Evolutionary conservation across 768 basidiomycete genomes (phyloP), one percentile per base, ranked within the genome.

Genomic region (Pisolithus marmoratus): DNA sequence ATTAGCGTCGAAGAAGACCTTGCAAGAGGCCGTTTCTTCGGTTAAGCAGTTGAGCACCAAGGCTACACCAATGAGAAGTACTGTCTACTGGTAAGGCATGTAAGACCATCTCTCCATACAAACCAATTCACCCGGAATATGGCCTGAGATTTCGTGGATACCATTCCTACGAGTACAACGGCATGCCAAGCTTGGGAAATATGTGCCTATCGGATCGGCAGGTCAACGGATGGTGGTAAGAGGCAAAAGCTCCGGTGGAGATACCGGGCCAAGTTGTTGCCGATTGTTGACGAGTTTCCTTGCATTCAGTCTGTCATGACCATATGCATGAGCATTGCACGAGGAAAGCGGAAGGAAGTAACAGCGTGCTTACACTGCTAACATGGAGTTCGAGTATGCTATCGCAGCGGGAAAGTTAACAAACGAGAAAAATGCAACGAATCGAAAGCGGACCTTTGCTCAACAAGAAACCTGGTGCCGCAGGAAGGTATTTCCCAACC

Each of bases 341-440:
- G 19, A 46, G 29, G 8, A n/a, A 45, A 9, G 4, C 17, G 6
- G 23, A 41, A 7, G 8, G 12, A 6, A 5, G 23, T 17, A 26
- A 45, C 19, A 15, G 14, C 19, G 26, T 6, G 26, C 63, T 54
- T 44, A 64, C 63, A 64, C 60, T 12, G 58, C 42, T 8, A 66
- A 38, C 56, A 61, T 60, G n/a, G 60, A 66, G 26, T 64, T 66
- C 23, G 42, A 12, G 15, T 60, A 64, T 24, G 54, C 63, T 64
- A 38, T 34, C 34, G 12, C 34, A 34, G 12, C 22, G 9, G 29
- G 11, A 37, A 6, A 14, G 6, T 14, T 9, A 4, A 14, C 49
- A 2, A 51, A 29, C 19, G 34, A 11, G 7, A 14, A 50, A 15
- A 23, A 31, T 14, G 2, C 20, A 8, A 26, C 27, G 2, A 17